Percentiles rank a stretch among this genome's conserved stretches.
These are phyloP conservation scores for Aureobasidium sp. DNA, from an alignment of 2,329 filamentous ascomycete species.

Conservation along the genomic window DNA sequence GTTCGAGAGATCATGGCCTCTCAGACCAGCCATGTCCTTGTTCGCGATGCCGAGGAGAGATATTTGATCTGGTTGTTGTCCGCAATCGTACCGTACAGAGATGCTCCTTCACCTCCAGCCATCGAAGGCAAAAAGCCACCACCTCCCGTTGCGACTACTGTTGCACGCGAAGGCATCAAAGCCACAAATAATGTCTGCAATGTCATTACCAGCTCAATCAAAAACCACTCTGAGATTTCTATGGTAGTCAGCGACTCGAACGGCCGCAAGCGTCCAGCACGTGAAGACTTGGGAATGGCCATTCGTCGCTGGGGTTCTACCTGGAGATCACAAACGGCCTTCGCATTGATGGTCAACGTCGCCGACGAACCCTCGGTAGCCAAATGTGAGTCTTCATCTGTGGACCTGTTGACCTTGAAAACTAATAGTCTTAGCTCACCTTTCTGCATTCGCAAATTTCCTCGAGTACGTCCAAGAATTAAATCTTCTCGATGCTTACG, in stretches of 20 bases:
- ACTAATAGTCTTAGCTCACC: constrained; percentile 32
- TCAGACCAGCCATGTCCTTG: constrained; percentile 32
- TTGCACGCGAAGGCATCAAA: constrained; percentile 71
- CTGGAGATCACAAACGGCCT: constrained; percentile 67
- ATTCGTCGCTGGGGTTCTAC: constrained; percentile 65
- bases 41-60: constrained; percentile 57
- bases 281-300: constrained; percentile 65
- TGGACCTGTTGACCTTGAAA: not conserved
- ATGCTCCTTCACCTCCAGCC: constrained; percentile 36
- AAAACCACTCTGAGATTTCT: constrained; percentile 58
- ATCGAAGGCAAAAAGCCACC: constrained; percentile 45
- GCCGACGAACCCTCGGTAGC: constrained; percentile 32
- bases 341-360: constrained; percentile 60
- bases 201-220: constrained; percentile 58
- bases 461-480: constrained; percentile 45
- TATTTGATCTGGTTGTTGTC: constrained; percentile 72
- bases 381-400: constrained; percentile 34
- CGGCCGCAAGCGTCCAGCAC: constrained; percentile 41
- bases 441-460: constrained; percentile 48
- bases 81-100: constrained; percentile 67
- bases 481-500: constrained; percentile 45
- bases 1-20: constrained; percentile 47
- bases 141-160: constrained; percentile 54
- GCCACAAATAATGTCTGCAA: constrained; percentile 68
- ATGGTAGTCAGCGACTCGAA: constrained; percentile 48